These are phyloP conservation scores for Pseudogymnoascus verrucosus DNA, from an alignment of 2,329 filamentous ascomycete species.

Conservation along the genomic window DNA sequence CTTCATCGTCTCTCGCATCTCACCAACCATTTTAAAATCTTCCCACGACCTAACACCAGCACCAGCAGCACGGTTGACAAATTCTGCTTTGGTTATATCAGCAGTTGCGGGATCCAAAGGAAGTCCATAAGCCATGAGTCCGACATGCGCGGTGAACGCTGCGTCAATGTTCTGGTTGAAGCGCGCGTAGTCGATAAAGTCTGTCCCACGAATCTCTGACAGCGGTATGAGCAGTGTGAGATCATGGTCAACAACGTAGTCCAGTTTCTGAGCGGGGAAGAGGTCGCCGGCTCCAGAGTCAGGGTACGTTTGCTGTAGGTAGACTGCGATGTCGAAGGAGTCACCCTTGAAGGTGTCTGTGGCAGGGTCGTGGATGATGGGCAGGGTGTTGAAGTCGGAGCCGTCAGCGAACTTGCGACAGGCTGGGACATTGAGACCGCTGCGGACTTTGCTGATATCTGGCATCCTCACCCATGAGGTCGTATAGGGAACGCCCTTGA, in stretches of 20 bases:
- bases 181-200: constrained; percentile 28
- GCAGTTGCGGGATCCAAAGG: constrained; percentile 41
- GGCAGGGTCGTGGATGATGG: constrained; percentile 42
- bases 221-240: constrained; percentile 31
- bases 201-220: constrained; percentile 21
- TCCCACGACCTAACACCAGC: constrained; percentile 38
- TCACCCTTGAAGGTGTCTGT: constrained; percentile 44
- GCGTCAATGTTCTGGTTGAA: constrained; percentile 51
- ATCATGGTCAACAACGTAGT: constrained; percentile 31
- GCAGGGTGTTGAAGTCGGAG: constrained; percentile 51
- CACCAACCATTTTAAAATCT: constrained; percentile 26
- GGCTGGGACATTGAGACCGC: constrained; percentile 37
- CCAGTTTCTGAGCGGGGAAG: constrained; percentile 35
- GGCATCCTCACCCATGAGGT: constrained; percentile 45
- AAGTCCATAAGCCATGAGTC: constrained; percentile 34
- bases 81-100: constrained; percentile 38
- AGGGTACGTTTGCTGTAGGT: constrained; percentile 47
- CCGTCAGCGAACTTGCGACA: constrained; percentile 49
- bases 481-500: constrained; percentile 39
- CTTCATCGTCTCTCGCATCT: constrained; percentile 24
- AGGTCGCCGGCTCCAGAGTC: constrained; percentile 37
- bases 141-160: constrained; percentile 40
- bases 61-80: constrained; percentile 41
- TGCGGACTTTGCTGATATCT: constrained; percentile 42
- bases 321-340: constrained; percentile 57